Conservation (phyloP, 1,284 basidiomycete species). For the Macrocybe sp. region DNA sequence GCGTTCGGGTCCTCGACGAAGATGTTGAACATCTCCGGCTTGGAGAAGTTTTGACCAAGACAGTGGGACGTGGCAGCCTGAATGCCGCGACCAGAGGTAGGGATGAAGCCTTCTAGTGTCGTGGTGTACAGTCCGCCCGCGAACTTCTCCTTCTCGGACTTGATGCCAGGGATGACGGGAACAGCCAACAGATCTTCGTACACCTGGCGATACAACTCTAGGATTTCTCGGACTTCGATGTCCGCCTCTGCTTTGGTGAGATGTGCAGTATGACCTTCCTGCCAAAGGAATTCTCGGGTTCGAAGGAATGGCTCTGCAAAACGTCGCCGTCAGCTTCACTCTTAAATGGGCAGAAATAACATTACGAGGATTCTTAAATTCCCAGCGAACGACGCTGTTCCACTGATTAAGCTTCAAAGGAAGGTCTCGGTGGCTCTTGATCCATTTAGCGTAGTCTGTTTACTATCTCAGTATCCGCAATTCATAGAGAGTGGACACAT, state of each 20-base stretch:
- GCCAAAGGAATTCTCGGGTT: constrained; percentile 99
- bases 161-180: constrained; percentile 94
- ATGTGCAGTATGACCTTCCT: constrained; percentile 98
- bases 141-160: constrained; percentile 99
- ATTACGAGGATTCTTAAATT: constrained; percentile 97
- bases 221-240: constrained; percentile 87
- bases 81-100: constrained; percentile 95
- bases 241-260: constrained; percentile 89
- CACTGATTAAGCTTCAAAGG: constrained; percentile 98
- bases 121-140: constrained; percentile 98
- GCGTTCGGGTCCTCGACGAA: constrained; percentile 91
- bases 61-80: constrained; percentile 98
- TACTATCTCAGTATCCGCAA: background rate
- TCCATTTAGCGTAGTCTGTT: constrained; percentile 94
- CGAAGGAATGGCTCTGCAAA: constrained; percentile 90
- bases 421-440: constrained; percentile 95
- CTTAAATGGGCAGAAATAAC: constrained; percentile 6
- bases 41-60: constrained; percentile 97
- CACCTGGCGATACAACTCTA: constrained; percentile 94
- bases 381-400: constrained; percentile 99
- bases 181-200: constrained; percentile 97
- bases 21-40: constrained; percentile 97
- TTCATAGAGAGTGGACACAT: background rate
- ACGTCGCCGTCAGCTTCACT: background rate
- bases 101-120: constrained; percentile 97